Evolutionary conservation across 495 filamentous ascomycete species (phyloP).

Genomic region (Durotheca rogersii): DNA sequence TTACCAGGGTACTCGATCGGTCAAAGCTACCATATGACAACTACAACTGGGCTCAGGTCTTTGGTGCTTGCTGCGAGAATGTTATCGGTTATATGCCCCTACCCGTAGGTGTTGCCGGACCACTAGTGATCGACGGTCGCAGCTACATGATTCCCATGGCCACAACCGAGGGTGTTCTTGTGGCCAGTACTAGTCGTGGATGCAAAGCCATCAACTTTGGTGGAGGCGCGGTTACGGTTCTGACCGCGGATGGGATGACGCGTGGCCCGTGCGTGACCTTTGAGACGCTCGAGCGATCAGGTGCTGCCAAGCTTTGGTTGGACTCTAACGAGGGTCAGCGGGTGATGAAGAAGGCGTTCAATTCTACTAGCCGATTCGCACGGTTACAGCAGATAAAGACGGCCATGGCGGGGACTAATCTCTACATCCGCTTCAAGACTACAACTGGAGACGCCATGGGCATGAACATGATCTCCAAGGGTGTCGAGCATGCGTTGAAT

Average conservation of each 20-base stretch:
- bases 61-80: constrained; percentile 96
- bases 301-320: constrained; percentile 92
- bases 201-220: constrained; percentile 97
- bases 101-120: constrained; percentile 90
- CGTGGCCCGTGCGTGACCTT: constrained; percentile 92
- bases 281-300: constrained; percentile 83
- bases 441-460: constrained; percentile 99
- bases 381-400: constrained; percentile 88
- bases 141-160: constrained; percentile 97
- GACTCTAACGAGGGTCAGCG: constrained; percentile 84
- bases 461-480: constrained; percentile 99
- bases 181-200: constrained; percentile 89
- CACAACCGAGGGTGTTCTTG: constrained; percentile 95
- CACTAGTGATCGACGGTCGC: constrained; percentile 87
- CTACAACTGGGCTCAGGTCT: constrained; percentile 92
- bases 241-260: constrained; percentile 96
- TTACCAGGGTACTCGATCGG: constrained; percentile 72
- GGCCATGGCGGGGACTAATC: constrained; percentile 85
- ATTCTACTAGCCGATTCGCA: constrained; percentile 92
- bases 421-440: constrained; percentile 97
- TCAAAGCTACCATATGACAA: constrained; percentile 85
- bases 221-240: constrained; percentile 88
- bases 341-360: constrained; percentile 85
- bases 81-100: constrained; percentile 96
- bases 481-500: constrained; percentile 87